Base-by-base conservation (phyloP, 1,284 basidiomycete genomes). In the Sporisorium reilianum region DNA sequence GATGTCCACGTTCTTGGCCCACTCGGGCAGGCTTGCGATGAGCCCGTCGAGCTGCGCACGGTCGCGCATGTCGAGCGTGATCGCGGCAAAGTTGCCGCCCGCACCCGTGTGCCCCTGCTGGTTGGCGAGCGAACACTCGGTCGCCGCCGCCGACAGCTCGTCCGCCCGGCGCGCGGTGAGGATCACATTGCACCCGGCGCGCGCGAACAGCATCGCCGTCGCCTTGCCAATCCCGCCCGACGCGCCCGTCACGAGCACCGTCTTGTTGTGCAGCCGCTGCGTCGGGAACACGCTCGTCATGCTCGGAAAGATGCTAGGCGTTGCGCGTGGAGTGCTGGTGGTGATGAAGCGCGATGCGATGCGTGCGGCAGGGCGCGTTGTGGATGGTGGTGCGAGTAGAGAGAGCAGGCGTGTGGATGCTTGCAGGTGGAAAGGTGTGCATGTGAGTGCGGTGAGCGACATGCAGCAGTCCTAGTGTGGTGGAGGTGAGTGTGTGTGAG, bases 231-330 rank as follows among this genome's bases (percentile, higher is more conserved):
- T 94, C 34, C 92, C 93, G 45, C 90, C 89, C 79, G 91, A 92
- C 8, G 93, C 92, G 22, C 93, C 93, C 14, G 93, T 95, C 66
- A 95, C 88, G 56, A 96, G 88, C 64, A 95, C 91, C 12, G 90
- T 94, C 87, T 95, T 94, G 83, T 91, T 91, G 54, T 91, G 85
- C 40, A 95, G 57, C 0, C 68, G 75, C 50, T 75, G 66, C 20
- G 81, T 80, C 18, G 65, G 63, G 52, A 80, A 77, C 5, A 82
- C 58, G 11, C 58, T 71, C 9, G 73, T 71, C 73, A 72, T 78
- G 48, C 61, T 73, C 8, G 75, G 68, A 23, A 75, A 75, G 57
- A 70, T 70, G n/a, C n/a, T n/a, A n/a, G n/a, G n/a, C n/a, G n/a
- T n/a, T n/a, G n/a, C n/a, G n/a, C n/a, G n/a, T n/a, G n/a, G n/a